Base-by-base conservation (phyloP, 2,329 filamentous ascomycete genomes). In the Anisogramma anomala region DNA sequence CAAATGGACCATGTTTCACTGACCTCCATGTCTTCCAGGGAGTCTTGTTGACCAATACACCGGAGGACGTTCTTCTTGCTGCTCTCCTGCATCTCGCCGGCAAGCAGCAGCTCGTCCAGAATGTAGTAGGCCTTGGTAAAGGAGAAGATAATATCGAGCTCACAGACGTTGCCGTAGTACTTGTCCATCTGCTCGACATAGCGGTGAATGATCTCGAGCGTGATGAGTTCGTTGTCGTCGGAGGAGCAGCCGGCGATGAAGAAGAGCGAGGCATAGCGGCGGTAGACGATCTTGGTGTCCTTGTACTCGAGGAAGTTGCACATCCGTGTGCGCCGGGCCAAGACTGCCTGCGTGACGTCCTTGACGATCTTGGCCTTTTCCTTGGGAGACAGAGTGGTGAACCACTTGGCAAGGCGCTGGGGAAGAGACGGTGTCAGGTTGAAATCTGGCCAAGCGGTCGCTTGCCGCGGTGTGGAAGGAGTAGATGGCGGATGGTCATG, bases 121-220 rank as follows among this genome's bases (percentile, higher is more conserved):
- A 98, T 98, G 65, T 96, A 98, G 65, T 98, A 98, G 46, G 91
- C 91, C 65, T 98, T 98, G 54, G 94, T 94, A 63, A 98, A 98
- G 61, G 94, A 96, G 76, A 98, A 98, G 63, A 98, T 98, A 65
- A 96, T 95, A 63, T 96, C 88, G 50, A 98, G 77, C 68, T 98
- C 91, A 79, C 91, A 98, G 46, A 98, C 91, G 63, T 98, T 98
- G 63, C 91, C 91, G 64, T 96, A 98, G 70, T 98, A 98, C 64
- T 98, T 98, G 73, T 98, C 91, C 91, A 98, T 98, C 67, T 98
- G 91, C 65, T 98, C 91, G 58, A 98, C 91, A 62, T 98, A 98
- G 65, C 91, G 86, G 64, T 98, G 91, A 56, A 98, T 93, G 59
- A 98, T 87, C 64, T 98, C 91, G 59, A 98, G 85, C 18, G 86